Base-by-base conservation (phyloP, 257 asterid species). In the Solanum sparsipilum region DNA sequence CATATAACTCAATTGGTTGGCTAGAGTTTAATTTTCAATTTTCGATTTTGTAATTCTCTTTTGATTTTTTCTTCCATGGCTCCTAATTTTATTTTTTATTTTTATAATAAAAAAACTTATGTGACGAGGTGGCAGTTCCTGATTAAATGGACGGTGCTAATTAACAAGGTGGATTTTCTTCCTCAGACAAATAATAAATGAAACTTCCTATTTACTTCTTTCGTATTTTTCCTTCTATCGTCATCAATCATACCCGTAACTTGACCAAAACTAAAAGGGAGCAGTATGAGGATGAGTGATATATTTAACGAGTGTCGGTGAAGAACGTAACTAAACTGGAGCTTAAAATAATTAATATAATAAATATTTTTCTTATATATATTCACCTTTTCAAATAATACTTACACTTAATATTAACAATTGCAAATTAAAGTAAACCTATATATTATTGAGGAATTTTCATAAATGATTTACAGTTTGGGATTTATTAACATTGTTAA, bases 141-240 rank as follows among this genome's bases (percentile, higher is more conserved):
- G 9, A 81, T 46, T 81, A 46, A 46, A 81, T 27, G 41, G 85
- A 29, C 68, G 39, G 85, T 81, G 41, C 68, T 29, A 9, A 81
- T 27, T 13, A 78, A 41, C 44, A 44, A 44, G 36, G 27, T 27
- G 27, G 3, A 3, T 46, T 46, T 81, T 13, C 67, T 81, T 81
- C 85, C 39, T 46, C 67, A 27, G 20, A 13, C 25, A 79, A 41
- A 79, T 79, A 41, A 39, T 79, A 27, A 78, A 78, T 78, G 84
- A 78, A 78, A 78, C 83, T 76, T 27, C 35, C n/a, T 78, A 78
- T 41, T 39, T 13, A 25, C 84, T 39, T 41, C 65, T 78, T 39
- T 41, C 36, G 32, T 41, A n/a, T n/a, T 76, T 78, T 46, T 46
- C 56, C n/a, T 21, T 78, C 83, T 23, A 3, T 75, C 11, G 23